Evolutionary conservation across 208 protist species (phyloP), one percentile per base, ranked within the genome.

Genomic region (Borovskyia barvae): DNA sequence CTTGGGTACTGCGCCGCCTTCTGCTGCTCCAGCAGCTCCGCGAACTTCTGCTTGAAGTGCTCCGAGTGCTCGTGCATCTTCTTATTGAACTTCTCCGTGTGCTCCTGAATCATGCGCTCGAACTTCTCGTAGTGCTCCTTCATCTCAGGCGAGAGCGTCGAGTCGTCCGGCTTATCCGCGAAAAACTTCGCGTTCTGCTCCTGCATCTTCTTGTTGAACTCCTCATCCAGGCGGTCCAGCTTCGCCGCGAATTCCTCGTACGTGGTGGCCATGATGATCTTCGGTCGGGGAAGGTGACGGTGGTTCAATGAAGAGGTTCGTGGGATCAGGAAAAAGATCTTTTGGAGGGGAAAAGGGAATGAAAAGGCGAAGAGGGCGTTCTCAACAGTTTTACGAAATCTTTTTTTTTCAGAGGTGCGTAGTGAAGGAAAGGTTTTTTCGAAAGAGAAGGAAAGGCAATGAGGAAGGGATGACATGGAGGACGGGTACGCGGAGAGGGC

Each of bases 171-270:
- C 73, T 93, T 93, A 80, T 93, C 86, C 42, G 87, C 85, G 61
- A 95, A 95, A 76, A 95, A 93, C 72, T 88, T 92, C 69, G 91
- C 89, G 80, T 93, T 93, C 77, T 93, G 90, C 55, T 94, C 87
- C 74, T 94, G 87, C 87, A 95, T 93, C 82, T 94, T 94, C 76
- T 90, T 92, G 41, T 74, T 74, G 53, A 94, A 93, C 82, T 95
- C 90, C 36, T 78, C 78, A 65, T 93, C 87, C 56, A 95, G 83
- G 75, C 85, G 86, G 71, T 95, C 87, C 35, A 95, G 90, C 82
- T 94, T 95, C 42, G 78, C 70, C 55, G 85, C 58, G 43, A 95
- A 93, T 57, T 95, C 85, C 66, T 94, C 84, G 60, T 83, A 81
- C 58, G 88, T 94, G 54, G 87, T 94, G 80, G 81, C 75, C 85